Evolutionary conservation across 305 asterid genomes (phyloP).

Genomic region (Vinca major): DNA sequence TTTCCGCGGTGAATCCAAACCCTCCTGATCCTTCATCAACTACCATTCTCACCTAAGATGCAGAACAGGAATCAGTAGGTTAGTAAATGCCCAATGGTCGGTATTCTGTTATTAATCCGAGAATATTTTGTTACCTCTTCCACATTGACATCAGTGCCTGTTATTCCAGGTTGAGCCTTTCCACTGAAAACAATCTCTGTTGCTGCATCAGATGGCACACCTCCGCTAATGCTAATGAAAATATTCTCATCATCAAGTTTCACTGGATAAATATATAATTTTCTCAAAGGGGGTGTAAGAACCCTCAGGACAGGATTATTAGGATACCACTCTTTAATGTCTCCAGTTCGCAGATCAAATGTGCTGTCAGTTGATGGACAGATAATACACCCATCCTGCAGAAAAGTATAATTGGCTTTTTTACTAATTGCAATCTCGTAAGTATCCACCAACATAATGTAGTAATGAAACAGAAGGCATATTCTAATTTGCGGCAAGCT

Average conservation of each 20-base stretch:
- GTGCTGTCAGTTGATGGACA: slow-evolving; percentile 96
- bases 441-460: not conserved
- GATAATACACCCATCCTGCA: slow-evolving; percentile 85
- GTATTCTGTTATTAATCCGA: not conserved
- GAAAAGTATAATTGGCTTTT: not conserved
- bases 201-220: slow-evolving; percentile 33
- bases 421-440: not conserved
- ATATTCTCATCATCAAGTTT: slow-evolving; percentile 64
- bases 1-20: slow-evolving; percentile 68
- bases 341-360: slow-evolving; percentile 66
- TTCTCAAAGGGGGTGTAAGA: slow-evolving; percentile 76
- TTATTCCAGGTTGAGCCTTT: slow-evolving; percentile 86
- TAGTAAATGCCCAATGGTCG: not conserved
- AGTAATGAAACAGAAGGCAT: not conserved
- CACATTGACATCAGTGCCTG: slow-evolving; percentile 77
- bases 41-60: slow-evolving; percentile 65
- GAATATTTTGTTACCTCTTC: slow-evolving; percentile 52
- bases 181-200: slow-evolving; percentile 95
- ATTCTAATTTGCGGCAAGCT: not conserved
- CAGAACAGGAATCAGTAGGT: not conserved
- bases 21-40: slow-evolving; percentile 59
- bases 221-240: slow-evolving; percentile 48
- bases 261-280: slow-evolving; percentile 49
- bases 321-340: slow-evolving; percentile 86
- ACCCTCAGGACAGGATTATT: slow-evolving; percentile 79